phyloP scores from a whole-genome alignment of 768 basidiomycete species.

The Cystofilobasidium ferigula region DNA sequence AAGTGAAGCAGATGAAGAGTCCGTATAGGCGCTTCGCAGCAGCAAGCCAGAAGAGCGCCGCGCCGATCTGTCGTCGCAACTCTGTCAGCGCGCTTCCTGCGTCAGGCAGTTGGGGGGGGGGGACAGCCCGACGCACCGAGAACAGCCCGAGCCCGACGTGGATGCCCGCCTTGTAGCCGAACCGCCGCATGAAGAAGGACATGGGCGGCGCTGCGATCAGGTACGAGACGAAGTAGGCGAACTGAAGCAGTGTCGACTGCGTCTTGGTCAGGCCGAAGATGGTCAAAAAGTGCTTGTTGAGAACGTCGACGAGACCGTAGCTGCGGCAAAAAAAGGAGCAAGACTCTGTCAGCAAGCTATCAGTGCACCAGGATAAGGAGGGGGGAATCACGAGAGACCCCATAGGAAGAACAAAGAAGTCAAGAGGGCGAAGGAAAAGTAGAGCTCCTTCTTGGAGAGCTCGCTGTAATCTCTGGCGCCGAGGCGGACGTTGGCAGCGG shows the following conservation, averaged over 20 bases:
- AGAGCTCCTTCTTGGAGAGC: not conserved
- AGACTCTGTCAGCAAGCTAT: no score
- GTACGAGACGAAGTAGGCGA: slow-evolving; percentile 29
- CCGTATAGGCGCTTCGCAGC: slow-evolving; percentile 26
- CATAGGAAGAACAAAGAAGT: slow-evolving; percentile 7
- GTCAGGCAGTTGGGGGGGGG: no score
- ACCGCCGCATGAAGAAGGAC: slow-evolving; percentile 30
- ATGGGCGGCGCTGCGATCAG: slow-evolving; percentile 3
- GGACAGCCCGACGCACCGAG: not conserved
- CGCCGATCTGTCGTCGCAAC: slow-evolving; percentile 26
- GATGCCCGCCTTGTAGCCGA: slow-evolving; percentile 31
- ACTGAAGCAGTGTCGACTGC: slow-evolving; percentile 29
- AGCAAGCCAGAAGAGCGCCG: slow-evolving; percentile 30
- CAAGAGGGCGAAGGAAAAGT: slow-evolving; percentile 7
- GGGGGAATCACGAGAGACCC: slow-evolving; percentile 17
- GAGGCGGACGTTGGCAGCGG: not conserved
- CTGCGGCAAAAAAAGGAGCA: no score
- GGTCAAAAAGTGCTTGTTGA: slow-evolving; percentile 17
- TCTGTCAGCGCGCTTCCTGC: no score
- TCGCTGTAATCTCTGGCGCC: not conserved
- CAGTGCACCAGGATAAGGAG: no score
- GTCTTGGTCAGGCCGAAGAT: slow-evolving; percentile 26
- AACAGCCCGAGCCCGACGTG: slow-evolving; percentile 29
- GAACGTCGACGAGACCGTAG: slow-evolving; percentile 4
- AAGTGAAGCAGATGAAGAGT: slow-evolving; percentile 25